Evolutionary conservation across 2,329 filamentous ascomycete genomes (phyloP).

Genomic region (Fusarium humuli): DNA sequence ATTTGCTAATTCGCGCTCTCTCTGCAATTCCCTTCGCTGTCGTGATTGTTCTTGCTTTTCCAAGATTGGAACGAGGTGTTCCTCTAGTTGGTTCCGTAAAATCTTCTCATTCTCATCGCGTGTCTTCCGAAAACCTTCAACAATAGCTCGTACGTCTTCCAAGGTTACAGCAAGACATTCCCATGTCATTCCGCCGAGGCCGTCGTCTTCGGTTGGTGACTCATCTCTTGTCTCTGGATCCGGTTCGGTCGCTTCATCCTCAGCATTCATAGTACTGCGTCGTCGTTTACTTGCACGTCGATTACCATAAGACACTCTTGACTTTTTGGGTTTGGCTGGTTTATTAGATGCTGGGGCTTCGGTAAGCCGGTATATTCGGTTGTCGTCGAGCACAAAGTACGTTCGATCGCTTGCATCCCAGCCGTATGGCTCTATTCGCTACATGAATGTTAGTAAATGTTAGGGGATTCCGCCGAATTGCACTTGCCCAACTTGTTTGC

Average conservation of each 20-base stretch:
- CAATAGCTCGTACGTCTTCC: slow-evolving; percentile 78
- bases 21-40: slow-evolving; percentile 74
- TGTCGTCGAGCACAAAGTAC: slow-evolving; percentile 94
- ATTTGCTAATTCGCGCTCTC: slow-evolving; percentile 83
- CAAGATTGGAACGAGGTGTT: slow-evolving; percentile 85
- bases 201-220: slow-evolving; percentile 63
- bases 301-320: slow-evolving; percentile 61
- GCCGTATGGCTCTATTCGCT: slow-evolving; percentile 84
- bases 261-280: slow-evolving; percentile 60
- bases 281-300: slow-evolving; percentile 79
- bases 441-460: slow-evolving; percentile 30
- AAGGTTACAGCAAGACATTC: slow-evolving; percentile 89
- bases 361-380: slow-evolving; percentile 89
- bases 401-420: slow-evolving; percentile 89
- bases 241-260: slow-evolving; percentile 51
- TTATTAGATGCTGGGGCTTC: slow-evolving; percentile 74
- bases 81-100: slow-evolving; percentile 76
- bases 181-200: slow-evolving; percentile 84
- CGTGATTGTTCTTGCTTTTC: slow-evolving; percentile 81
- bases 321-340: slow-evolving; percentile 75
- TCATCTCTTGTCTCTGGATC: slow-evolving; percentile 53
- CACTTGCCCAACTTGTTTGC: slow-evolving; percentile 83
- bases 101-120: slow-evolving; percentile 88
- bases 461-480: slow-evolving; percentile 43
- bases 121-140: slow-evolving; percentile 78